Evolutionary conservation across 2,329 filamentous ascomycete genomes (phyloP), one percentile per base, ranked within the genome.

Genomic region (Monilinia vaccinii-corymbosi): DNA sequence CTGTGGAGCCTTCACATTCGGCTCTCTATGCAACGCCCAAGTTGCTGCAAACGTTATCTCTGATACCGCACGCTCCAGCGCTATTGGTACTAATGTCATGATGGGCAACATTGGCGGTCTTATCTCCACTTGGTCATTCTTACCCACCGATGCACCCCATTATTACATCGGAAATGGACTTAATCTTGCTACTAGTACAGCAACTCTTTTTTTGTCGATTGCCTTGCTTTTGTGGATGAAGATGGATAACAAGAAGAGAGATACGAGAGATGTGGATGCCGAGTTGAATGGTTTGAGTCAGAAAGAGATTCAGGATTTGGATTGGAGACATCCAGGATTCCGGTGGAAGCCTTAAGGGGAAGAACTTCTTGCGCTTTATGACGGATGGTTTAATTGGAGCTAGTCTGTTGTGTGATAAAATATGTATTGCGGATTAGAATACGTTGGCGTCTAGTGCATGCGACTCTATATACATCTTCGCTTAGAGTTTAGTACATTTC

Each of bases 111-210:
- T 89, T n/a, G 87, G 87, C 2, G 87, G 86, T 0, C 71, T 89
- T 38, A 78, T 87, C 61, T 79, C 81, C 1, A 86, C 83, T 0
- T 88, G 85, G 84, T 79, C 77, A 1, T 88, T 86, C 72, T 67
- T 88, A 18, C 79, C 80, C 0, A 81, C 74, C 65, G 86, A 89
- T 68, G 81, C 67, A 0, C 87, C 87, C 0, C 72, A 89, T 61
- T 91, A 84, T 67, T 83, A 77, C 62, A 88, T 89, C 60, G 87
- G 87, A 1, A 89, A 89, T 67, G 86, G 86, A 0, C 71, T 90
- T 40, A 90, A 90, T 69, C 68, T 89, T 47, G 87, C 81, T 0
- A 84, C 82, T 0, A 77, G 77, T n/a, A 77, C 76, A n/a, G 74
- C 74, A 1, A 82, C 82, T 1, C 69, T 88, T 14, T 58, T 89